phyloP scores from a whole-genome alignment of 306 rosid genomes.

The Acacia melanoxylon region DNA sequence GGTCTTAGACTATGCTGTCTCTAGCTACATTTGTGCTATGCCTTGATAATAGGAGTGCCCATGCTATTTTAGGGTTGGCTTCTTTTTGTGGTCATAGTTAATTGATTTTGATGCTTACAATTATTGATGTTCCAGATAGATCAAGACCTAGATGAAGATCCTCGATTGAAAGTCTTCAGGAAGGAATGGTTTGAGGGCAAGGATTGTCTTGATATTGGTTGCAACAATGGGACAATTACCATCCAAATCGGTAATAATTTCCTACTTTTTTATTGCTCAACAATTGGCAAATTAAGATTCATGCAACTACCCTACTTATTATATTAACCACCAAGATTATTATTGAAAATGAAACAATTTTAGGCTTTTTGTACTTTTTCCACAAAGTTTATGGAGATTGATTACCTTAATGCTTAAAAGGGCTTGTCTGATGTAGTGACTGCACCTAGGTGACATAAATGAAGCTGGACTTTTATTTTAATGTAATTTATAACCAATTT shows the following conservation, averaged over 20 bases:
- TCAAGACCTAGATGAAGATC: constrained; percentile 67
- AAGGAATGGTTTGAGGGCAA: constrained; percentile 89
- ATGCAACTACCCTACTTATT: not conserved
- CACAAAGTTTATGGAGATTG: not conserved
- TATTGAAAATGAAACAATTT: not conserved
- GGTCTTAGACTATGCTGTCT: not conserved
- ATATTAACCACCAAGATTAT: not conserved
- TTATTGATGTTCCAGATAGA: constrained; percentile 53
- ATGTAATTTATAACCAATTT: not conserved
- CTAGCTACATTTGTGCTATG: not conserved
- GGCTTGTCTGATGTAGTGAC: too few relatives aligned
- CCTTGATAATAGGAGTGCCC: not conserved
- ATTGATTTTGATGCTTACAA: not conserved
- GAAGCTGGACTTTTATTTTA: not conserved
- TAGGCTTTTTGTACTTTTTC: not conserved
- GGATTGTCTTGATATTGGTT: constrained; percentile 89
- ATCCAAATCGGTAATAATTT: constrained; percentile 64
- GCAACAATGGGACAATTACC: constrained; percentile 78
- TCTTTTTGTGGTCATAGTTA: not conserved
- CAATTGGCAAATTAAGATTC: too few relatives aligned
- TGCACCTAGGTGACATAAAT: not conserved
- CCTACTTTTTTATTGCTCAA: not conserved
- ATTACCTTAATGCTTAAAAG: not conserved
- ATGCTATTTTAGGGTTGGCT: not conserved
- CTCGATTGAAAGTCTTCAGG: constrained; percentile 68